Evolutionary conservation across 768 basidiomycete species (phyloP).

Genomic region (Crucibulum laeve): DNA sequence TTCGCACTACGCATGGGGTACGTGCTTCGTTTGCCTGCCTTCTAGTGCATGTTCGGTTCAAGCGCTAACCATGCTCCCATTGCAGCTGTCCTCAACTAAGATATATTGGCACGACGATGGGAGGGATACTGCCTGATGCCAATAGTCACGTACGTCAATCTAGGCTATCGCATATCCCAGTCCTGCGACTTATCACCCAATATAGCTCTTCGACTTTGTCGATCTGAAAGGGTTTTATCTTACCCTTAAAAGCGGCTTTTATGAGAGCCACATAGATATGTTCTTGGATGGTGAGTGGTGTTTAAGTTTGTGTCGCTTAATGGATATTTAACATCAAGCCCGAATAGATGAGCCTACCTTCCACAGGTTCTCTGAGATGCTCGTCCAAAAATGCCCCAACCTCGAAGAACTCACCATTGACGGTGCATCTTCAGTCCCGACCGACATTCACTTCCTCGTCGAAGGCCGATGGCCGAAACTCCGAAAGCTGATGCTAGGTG

Average conservation of each 20-base stretch:
- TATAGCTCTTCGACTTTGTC: conserved; percentile 65
- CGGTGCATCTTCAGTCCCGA: conserved; percentile 47
- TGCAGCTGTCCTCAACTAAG: conserved; percentile 62
- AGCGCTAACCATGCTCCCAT: no score
- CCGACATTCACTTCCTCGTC: conserved; percentile 52
- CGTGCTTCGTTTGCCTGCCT: conserved; percentile 10
- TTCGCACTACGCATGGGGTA: conserved; percentile 66
- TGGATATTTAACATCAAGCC: not conserved
- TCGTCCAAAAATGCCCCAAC: conserved; percentile 57
- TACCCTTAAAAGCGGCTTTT: conserved; percentile 57
- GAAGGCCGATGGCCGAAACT: conserved; percentile 66
- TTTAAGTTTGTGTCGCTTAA: not conserved
- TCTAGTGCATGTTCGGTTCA: no score
- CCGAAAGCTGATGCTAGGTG: conserved; percentile 56
- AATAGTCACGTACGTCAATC: conserved; percentile 55
- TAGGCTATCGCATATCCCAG: conserved; percentile 2
- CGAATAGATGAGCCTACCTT: conserved; percentile 49
- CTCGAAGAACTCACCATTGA: conserved; percentile 62
- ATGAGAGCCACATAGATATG: conserved; percentile 52
- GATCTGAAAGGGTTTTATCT: conserved; percentile 61
- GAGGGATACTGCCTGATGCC: conserved; percentile 49
- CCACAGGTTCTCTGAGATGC: conserved; percentile 65
- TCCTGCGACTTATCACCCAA: conserved; percentile 2
- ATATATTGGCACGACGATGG: conserved; percentile 59
- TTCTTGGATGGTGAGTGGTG: conserved; percentile 48